Conservation (phyloP, 2,329 filamentous ascomycete species). For the Pestalotiopsis sp. region DNA sequence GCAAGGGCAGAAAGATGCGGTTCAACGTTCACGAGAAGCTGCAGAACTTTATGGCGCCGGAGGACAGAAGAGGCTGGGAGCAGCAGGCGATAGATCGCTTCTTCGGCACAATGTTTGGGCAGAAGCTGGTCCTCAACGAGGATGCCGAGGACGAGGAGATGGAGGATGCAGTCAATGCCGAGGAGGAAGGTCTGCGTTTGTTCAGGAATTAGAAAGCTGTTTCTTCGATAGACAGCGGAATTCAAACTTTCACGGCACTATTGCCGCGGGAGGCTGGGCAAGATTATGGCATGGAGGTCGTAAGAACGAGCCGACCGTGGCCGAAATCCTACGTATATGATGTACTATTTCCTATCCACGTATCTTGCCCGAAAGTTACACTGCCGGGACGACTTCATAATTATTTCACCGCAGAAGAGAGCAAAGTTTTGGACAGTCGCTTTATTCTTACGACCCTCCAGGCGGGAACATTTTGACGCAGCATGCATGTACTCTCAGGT, state of each 20-base stretch:
- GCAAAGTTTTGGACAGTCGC: too few relatives aligned
- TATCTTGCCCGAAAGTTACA: too few relatives aligned
- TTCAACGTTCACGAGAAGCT: slow-evolving; percentile 97
- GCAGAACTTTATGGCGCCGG: slow-evolving; percentile 96
- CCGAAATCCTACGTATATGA: too few relatives aligned
- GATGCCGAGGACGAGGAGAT: slow-evolving; percentile 53
- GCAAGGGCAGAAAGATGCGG: slow-evolving; percentile 90
- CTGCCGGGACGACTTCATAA: too few relatives aligned
- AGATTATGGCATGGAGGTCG: background rate
- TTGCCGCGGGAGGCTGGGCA: background rate
- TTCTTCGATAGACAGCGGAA: background rate
- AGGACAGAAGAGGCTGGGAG: slow-evolving; percentile 81
- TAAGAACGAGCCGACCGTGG: too few relatives aligned
- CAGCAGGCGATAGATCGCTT: slow-evolving; percentile 76
- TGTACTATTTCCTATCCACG: too few relatives aligned
- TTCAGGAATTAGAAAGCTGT: slow-evolving; percentile 37
- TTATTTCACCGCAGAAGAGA: too few relatives aligned
- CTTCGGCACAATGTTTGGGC: slow-evolving; percentile 75
- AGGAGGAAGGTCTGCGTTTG: slow-evolving; percentile 55
- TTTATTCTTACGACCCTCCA: too few relatives aligned
- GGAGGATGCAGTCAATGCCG: slow-evolving; percentile 47
- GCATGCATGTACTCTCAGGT: too few relatives aligned
- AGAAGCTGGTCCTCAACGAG: slow-evolving; percentile 68
- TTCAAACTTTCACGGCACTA: background rate
- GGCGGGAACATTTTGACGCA: too few relatives aligned